phyloP scores from a whole-genome alignment of 805 yeast species.

The Yarrowia sp. region DNA sequence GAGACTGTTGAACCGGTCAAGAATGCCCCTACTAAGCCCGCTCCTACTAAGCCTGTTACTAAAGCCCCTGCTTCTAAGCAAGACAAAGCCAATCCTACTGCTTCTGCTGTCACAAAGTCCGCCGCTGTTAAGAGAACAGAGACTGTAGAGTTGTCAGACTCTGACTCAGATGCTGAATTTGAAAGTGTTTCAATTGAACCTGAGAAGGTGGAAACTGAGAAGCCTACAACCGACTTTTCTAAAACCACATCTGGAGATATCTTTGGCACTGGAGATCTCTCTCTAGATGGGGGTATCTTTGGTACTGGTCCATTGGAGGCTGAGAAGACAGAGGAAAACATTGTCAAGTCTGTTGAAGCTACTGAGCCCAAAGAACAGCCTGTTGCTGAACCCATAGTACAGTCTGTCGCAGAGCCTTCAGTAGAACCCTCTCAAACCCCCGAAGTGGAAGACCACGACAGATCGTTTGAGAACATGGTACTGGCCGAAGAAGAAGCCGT shows the following conservation, averaged over 20 bases:
- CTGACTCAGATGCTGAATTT: conserved; percentile 24
- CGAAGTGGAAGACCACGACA: neutral
- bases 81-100: neutral
- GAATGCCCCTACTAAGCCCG: neutral
- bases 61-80: neutral
- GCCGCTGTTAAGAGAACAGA: neutral
- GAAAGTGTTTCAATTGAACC: conserved; percentile 9
- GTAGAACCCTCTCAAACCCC: neutral
- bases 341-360: conserved; percentile 11
- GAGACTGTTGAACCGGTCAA: neutral
- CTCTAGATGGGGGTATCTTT: neutral
- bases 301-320: conserved; percentile 3
- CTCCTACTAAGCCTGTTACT: no score
- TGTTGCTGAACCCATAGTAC: no score
- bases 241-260: neutral
- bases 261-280: conserved; percentile 1
- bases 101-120: neutral
- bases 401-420: neutral
- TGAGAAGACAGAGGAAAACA: neutral
- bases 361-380: no score
- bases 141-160: neutral
- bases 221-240: neutral
- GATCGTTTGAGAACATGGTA: conserved; percentile 24
- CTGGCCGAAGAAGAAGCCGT: conserved; percentile 36
- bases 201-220: neutral